Base-by-base conservation (phyloP, 257 asterid genomes). In the Jasminum sambac region DNA sequence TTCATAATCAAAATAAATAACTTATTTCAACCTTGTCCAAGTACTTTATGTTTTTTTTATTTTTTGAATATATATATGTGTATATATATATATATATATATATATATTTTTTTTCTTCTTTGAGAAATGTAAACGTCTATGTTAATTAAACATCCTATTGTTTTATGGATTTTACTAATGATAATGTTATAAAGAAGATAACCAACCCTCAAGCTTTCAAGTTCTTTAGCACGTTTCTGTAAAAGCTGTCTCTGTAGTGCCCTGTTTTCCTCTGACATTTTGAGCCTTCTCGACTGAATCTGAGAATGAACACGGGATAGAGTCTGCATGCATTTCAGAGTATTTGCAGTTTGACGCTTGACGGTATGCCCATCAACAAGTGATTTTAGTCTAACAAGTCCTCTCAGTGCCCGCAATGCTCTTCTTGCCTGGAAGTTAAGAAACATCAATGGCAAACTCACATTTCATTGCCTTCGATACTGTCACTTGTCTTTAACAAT, bases 191-290 rank as follows among this genome's bases (percentile, higher is more conserved):
- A 52, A 78, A 72, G 25, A 72, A 76, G 58, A 75, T 60, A 76
- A 83, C 89, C 75, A 52, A 91, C 96, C 86, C 80, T 88, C 76
- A 88, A 82, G 74, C 83, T 83, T 84, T 94, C 98, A 1, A 95
- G 88, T 76, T 91, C 96, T 68, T 85, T 86, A 4, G 90, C 95
- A 70, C 87, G 96, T 82, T 89, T 95, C 83, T 91, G 96, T 58
- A 91, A 79, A 66, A 91, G 87, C 77, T 95, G 96, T 74, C 88
- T 83, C 83, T 91, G 99, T 36, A 91, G 98, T 34, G 96, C 91
- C 30, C 82, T 84, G 73, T 95, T 91, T 78, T 95, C 98, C 86
- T 95, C 99, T 48, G 82, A 79, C 95, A 95, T 89, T 69, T 90
- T 81, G 72, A 88, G 76, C 79, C 99, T 87, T 80, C 92, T 84